A percentile compares a stretch with the other conserved stretches of the same genome.
Conservation (phyloP, 1,284 basidiomycete genomes). For the Naganishia albida region DNA sequence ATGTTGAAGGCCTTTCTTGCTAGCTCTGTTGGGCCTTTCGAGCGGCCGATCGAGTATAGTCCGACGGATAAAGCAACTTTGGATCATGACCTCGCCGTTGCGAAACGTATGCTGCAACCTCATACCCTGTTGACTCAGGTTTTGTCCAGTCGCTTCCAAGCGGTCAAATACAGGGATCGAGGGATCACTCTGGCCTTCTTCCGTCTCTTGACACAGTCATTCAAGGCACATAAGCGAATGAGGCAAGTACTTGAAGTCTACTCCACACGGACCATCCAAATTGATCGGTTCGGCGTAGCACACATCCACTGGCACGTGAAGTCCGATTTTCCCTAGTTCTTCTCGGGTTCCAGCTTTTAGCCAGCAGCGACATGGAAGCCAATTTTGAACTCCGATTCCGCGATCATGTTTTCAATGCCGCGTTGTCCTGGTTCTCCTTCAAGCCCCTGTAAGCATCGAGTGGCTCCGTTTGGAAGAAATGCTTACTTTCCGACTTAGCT, state of each 20-base stretch:
- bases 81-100: slow-evolving; percentile 69
- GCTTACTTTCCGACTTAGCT: slow-evolving; percentile 58
- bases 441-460: slow-evolving; percentile 73
- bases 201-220: slow-evolving; percentile 75
- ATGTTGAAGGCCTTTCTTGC: neutral
- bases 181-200: slow-evolving; percentile 84
- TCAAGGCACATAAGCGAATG: slow-evolving; percentile 66
- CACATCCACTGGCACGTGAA: slow-evolving; percentile 88
- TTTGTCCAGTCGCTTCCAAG: slow-evolving; percentile 89
- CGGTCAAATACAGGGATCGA: slow-evolving; percentile 82
- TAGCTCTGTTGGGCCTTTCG: slow-evolving; percentile 85
- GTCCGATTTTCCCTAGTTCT: slow-evolving; percentile 83
- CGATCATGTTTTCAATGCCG: slow-evolving; percentile 73
- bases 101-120: slow-evolving; percentile 74
- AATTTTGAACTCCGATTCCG: slow-evolving; percentile 78
- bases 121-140: slow-evolving; percentile 85
- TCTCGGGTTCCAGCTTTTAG: slow-evolving; percentile 90
- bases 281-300: slow-evolving; percentile 59
- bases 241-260: slow-evolving; percentile 60
- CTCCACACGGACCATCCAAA: neutral
- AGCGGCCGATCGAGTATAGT: slow-evolving; percentile 80
- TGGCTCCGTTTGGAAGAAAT: neutral
- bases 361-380: slow-evolving; percentile 81
- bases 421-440: slow-evolving; percentile 89
- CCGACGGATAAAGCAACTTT: slow-evolving; percentile 86